Conservation (phyloP, 2,329 filamentous ascomycete genomes). For the Aspergillus brasiliensis region DNA sequence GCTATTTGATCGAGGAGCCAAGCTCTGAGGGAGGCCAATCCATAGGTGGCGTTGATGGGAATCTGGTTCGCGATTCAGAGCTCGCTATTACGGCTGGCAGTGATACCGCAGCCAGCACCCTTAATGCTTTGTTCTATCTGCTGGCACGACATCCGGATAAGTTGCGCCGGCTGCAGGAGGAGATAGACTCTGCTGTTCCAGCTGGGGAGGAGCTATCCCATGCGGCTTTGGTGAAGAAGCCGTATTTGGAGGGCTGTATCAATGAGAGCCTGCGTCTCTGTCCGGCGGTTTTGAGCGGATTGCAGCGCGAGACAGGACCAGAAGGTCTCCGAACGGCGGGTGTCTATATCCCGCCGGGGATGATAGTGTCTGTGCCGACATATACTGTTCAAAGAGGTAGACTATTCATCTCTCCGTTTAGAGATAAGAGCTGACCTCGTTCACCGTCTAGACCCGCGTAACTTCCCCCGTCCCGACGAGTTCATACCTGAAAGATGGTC, state of each 20-base stretch:
- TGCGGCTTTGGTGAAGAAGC: constrained; percentile 1
- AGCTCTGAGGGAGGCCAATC: neutral
- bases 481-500: constrained; percentile 16
- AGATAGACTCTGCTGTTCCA: constrained; percentile 4
- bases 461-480: constrained; percentile 7
- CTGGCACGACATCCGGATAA: constrained; percentile 10
- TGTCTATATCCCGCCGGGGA: constrained; percentile 12
- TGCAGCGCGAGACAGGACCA: constrained; percentile 14
- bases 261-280: constrained; percentile 12
- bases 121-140: constrained; percentile 9
- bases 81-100: constrained; percentile 12
- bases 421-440: neutral
- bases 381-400: constrained; percentile 13
- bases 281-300: constrained; percentile 8
- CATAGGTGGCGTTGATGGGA: neutral
- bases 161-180: constrained; percentile 5
- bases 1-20: constrained; percentile 13
- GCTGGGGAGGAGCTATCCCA: neutral
- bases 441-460: constrained; percentile 8
- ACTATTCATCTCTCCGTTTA: neutral
- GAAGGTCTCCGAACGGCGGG: constrained; percentile 5
- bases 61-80: constrained; percentile 12
- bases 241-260: constrained; percentile 13
- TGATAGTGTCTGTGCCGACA: constrained; percentile 10
- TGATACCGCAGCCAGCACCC: constrained; percentile 8